Evolutionary conservation across 2,329 filamentous ascomycete species (phyloP), one percentile per base, ranked within the genome.

Genomic region (Fusarium coicis): DNA sequence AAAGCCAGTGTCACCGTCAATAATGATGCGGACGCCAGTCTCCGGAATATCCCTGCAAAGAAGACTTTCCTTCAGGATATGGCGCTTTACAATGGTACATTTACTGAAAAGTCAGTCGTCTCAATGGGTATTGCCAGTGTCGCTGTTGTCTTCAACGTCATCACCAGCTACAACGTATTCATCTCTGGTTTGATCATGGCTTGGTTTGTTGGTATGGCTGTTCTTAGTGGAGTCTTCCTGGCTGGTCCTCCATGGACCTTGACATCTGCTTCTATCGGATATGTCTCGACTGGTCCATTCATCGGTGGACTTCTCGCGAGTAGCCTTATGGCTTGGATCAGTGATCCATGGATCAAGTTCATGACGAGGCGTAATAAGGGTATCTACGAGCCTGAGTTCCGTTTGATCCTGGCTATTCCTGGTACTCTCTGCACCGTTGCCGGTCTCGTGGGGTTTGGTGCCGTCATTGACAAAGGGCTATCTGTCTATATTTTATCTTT

Each of bases 381-480:
- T 7, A 56, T 69, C 7, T 69, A 69, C 16, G 66, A 69, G 37
- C 66, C 66, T 5, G 66, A 69, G 34, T 69, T 65, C 56, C 40
- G 66, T 18, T 62, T 69, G 10, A 21, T 56, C 1, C 47, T 64
- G 10, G 28, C 50, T 8, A 39, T 34, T 7, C 4, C 61, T 37
- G 66, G 66, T 19, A 55, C 42, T 18, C 16, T 49, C 11, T 61
- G 55, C 10, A 36, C 56, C 8, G 44, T 66, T n/a, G 50, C 36
- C 7, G 60, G 66, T 21, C 26, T 69, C 4, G 26, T 53, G 21
- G 66, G 61, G 11, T 69, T 65, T 40, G 66, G 66, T 10, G 36
- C 49, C 23, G 30, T 57, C 7, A 57, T 60, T 16, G n/a, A 57
- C 14, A 28, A 19, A 18, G 32, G 47, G 19, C 18, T 39, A 16